phyloP scores from a whole-genome alignment of 495 filamentous ascomycete species.

The Neurospora cerealis region DNA sequence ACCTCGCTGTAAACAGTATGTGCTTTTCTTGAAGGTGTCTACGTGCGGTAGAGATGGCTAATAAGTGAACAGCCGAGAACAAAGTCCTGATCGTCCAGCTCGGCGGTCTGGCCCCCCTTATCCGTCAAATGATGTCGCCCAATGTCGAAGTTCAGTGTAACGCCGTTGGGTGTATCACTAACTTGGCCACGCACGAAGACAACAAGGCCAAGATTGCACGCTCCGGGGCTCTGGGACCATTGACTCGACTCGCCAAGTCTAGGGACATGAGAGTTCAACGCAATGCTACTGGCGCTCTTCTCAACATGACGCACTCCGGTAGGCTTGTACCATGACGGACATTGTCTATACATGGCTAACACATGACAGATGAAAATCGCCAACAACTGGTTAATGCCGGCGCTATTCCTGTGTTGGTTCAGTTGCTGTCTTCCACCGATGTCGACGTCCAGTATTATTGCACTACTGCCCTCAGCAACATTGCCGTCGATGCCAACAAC shows the following conservation, averaged over 20 bases:
- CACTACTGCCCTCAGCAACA: constrained; percentile 96
- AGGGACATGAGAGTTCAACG: constrained; percentile 98
- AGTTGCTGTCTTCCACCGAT: constrained; percentile 80
- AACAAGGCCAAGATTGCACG: constrained; percentile 98
- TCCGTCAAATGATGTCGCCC: constrained; percentile 96
- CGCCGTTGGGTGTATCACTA: constrained; percentile 96
- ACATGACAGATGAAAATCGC: constrained; percentile 74
- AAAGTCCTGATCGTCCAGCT: constrained; percentile 92
- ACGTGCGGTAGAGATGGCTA: constrained; percentile 25
- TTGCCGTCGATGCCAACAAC: constrained; percentile 88
- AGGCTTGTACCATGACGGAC: constrained; percentile 18
- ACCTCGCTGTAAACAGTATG: constrained; percentile 93
- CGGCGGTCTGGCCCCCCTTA: constrained; percentile 82
- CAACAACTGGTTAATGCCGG: constrained; percentile 95
- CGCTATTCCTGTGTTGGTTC: constrained; percentile 92
- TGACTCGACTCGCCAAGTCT: constrained; percentile 88
- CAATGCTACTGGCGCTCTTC: constrained; percentile 88
- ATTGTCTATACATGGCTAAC: constrained; percentile 13
- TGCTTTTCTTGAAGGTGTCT: constrained; percentile 2
- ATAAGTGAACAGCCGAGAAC: constrained; percentile 70
- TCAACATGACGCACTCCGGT: constrained; percentile 99
- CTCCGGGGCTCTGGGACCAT: constrained; percentile 81
- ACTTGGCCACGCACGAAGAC: constrained; percentile 94
- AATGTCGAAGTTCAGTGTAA: constrained; percentile 99
- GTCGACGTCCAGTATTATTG: constrained; percentile 99